Evolutionary conservation across 305 asterid genomes (phyloP).

Genomic region (Fraxinus sp.): DNA sequence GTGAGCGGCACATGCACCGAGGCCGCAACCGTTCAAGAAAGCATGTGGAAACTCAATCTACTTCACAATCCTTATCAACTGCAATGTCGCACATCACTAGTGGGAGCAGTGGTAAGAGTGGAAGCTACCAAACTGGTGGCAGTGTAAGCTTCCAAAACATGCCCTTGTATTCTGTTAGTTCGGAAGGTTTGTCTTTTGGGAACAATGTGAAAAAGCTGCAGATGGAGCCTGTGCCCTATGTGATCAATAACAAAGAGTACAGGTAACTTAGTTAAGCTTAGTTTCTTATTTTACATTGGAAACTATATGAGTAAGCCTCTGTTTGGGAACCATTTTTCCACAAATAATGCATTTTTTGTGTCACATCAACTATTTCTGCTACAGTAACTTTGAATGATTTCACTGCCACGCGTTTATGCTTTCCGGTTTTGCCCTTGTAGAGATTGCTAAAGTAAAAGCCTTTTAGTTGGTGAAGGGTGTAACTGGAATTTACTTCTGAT

Average conservation of each 20-base stretch:
- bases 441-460: no score
- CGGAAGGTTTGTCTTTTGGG: conserved; percentile 60
- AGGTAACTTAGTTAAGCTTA: conserved; percentile 47
- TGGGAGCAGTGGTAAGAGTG: conserved; percentile 52
- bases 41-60: conserved; percentile 99
- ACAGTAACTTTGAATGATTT: no score
- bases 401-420: no score
- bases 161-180: conserved; percentile 60
- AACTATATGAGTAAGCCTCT: background rate
- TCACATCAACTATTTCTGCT: no score
- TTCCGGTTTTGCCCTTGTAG: no score
- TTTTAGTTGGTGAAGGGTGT: no score
- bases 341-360: no score
- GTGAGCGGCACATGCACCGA: conserved; percentile 99
- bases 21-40: conserved; percentile 99
- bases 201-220: conserved; percentile 67
- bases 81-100: conserved; percentile 55
- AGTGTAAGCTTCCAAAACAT: conserved; percentile 56
- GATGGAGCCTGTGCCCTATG: conserved; percentile 67
- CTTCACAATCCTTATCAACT: conserved; percentile 73
- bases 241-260: conserved; percentile 66
- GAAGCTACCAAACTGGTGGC: conserved; percentile 55
- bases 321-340: no score
- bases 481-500: no score
- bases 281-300: background rate